Percentiles rank a stretch among this genome's conserved stretches.
Evolutionary conservation across 106 monocot genomes (phyloP).

Genomic region (Hemerocallis citrina): DNA sequence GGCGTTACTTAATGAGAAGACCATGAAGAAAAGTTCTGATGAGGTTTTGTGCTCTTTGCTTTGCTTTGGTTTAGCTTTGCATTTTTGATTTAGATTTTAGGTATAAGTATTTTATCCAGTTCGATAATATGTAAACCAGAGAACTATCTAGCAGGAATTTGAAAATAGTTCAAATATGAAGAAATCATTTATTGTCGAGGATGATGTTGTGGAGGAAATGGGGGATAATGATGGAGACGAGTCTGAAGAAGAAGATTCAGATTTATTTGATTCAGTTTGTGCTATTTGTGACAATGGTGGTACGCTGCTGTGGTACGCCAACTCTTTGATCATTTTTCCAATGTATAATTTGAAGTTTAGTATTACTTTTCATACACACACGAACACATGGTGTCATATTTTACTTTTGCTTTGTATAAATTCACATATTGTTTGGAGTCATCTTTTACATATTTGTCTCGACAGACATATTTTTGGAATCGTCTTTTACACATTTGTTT

Average conservation of each 20-base stretch:
- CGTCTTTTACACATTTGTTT: no score
- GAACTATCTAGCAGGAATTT: constrained; percentile 4
- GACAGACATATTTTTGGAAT: no score
- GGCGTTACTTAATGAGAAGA: constrained; percentile 1
- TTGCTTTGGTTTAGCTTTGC: no score
- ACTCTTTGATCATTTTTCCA: background rate
- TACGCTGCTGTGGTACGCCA: constrained; percentile 6
- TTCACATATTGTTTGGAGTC: no score
- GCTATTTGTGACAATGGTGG: constrained; percentile 56
- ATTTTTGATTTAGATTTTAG: background rate
- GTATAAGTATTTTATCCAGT: background rate
- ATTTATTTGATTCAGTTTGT: constrained; percentile 36
- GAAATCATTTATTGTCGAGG: constrained; percentile 15
- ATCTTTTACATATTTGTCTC: no score
- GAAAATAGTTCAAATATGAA: constrained; percentile 7
- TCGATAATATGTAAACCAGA: background rate
- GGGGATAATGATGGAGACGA: constrained; percentile 12
- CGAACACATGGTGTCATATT: background rate
- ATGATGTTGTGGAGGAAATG: constrained; percentile 9
- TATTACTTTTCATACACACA: background rate
- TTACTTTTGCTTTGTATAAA: no score
- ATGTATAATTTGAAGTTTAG: background rate
- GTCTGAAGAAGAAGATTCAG: constrained; percentile 26
- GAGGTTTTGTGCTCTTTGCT: constrained; percentile 2
- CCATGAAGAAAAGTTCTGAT: constrained; percentile 1